A percentile compares a stretch with the other conserved stretches of the same genome.
phyloP scores from a whole-genome alignment of 2,329 filamentous ascomycete genomes.

The Fusarium coffeatum region DNA sequence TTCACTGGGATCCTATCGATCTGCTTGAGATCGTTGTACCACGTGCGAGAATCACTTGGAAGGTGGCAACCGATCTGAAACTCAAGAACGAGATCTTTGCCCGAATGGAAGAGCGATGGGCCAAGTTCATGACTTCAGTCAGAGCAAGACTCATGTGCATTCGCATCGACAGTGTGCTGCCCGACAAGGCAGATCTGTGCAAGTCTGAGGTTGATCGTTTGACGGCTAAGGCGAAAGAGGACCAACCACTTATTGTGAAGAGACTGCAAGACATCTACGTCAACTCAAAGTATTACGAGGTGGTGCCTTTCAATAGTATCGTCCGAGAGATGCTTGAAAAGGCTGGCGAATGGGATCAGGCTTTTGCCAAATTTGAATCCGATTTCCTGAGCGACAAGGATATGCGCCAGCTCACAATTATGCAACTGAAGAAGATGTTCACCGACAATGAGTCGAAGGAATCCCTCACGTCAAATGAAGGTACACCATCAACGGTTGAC shows the following conservation, averaged over 20 bases:
- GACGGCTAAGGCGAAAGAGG: constrained; percentile 82
- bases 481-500: constrained; percentile 67
- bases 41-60: constrained; percentile 92
- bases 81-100: constrained; percentile 93
- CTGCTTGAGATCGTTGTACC: constrained; percentile 95
- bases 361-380: constrained; percentile 89
- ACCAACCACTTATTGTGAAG: constrained; percentile 77
- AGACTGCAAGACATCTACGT: constrained; percentile 92
- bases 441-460: constrained; percentile 88
- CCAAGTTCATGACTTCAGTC: constrained; percentile 88
- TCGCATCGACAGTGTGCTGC: constrained; percentile 88
- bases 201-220: constrained; percentile 83
- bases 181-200: constrained; percentile 86
- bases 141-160: constrained; percentile 86
- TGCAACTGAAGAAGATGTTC: constrained; percentile 95
- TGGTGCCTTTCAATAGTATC: constrained; percentile 91
- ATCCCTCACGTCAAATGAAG: constrained; percentile 76
- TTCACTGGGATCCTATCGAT: constrained; percentile 93
- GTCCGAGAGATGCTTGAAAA: constrained; percentile 92
- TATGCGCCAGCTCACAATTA: constrained; percentile 88
- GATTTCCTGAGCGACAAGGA: constrained; percentile 98
- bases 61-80: constrained; percentile 91
- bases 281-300: constrained; percentile 94
- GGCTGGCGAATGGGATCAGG: constrained; percentile 91
- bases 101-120: constrained; percentile 83